Evolutionary conservation across 2,329 filamentous ascomycete species (phyloP).

Genomic region (Aspergillus vadensis): DNA sequence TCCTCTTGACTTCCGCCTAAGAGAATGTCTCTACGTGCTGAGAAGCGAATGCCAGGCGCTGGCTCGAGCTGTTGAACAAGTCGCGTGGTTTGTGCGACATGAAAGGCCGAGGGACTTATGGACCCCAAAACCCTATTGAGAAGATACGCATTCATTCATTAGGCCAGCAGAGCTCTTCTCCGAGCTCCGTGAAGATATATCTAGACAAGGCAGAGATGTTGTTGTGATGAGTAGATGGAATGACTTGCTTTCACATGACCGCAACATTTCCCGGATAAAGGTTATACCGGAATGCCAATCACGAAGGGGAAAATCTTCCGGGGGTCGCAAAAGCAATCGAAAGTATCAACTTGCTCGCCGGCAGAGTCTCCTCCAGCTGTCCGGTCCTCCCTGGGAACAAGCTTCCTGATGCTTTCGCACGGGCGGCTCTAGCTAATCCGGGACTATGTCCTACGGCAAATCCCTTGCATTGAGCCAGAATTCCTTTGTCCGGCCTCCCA

Average conservation of each 20-base stretch:
- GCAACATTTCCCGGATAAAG: not conserved
- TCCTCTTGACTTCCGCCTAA: not conserved
- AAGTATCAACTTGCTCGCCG: not conserved
- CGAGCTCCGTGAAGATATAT: too few relatives aligned
- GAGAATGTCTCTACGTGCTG: constrained; percentile 32
- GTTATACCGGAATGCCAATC: not conserved
- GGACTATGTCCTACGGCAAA: constrained; percentile 26
- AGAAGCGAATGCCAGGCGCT: constrained; percentile 68
- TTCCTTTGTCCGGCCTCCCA: constrained; percentile 18
- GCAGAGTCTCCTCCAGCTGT: not conserved
- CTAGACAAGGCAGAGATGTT: not conserved
- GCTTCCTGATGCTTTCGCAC: constrained; percentile 18
- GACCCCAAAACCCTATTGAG: constrained; percentile 74
- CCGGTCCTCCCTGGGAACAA: not conserved
- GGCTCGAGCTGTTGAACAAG: constrained; percentile 71
- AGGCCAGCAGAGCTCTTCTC: not conserved
- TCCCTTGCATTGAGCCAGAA: constrained; percentile 26
- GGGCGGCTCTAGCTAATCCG: not conserved
- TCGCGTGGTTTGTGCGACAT: constrained; percentile 64
- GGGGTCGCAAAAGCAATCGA: not conserved
- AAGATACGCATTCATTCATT: constrained; percentile 76
- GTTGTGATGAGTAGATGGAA: not conserved
- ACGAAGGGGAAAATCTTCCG: not conserved
- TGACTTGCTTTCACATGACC: not conserved
- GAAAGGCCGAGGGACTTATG: constrained; percentile 64